Evolutionary conservation across 495 filamentous ascomycete genomes (phyloP), one percentile per base, ranked within the genome.

Genomic region (Penicillium cinerascens): DNA sequence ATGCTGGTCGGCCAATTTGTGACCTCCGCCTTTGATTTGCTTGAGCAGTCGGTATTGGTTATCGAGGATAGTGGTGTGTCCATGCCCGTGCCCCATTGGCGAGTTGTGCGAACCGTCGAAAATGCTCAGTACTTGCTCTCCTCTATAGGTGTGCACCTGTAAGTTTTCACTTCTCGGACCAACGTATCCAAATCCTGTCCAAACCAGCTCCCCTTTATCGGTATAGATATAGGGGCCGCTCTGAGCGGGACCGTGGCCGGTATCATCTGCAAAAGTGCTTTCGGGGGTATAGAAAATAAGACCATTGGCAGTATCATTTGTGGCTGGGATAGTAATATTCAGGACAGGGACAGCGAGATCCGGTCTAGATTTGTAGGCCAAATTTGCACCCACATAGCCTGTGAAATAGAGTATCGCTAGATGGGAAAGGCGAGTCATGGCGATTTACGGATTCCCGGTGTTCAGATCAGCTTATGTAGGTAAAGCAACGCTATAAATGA

Each of bases 251-350:
- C 77, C 75, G 40, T 77, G 73, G 33, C 45, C 52, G 63, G 69
- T 68, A 2, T 64, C 63, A 48, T 76, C 72, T 15, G 66, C 67
- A 40, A 60, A 73, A 7, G 68, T 72, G 13, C 72, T 68, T 37
- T 74, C 78, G 1, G 76, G 77, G n/a, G 77, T 70, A 11, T 77
- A 57, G 44, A 80, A 78, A 29, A 80, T 66, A 47, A 75, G 76
- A 7, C 75, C 75, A 38, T 63, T 56, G 40, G 69, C 69, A 22
- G 70, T 67, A 21, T 70, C 65, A 36, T 62, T 54, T 27, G 73
- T 66, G 1, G 73, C 70, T 18, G 69, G 66, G 25, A 76, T 75
- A n/a, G 72, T 78, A 52, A 80, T 78, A 37, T 80, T 78, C 33
- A 80, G 57, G 2, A 59, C 64, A n/a, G 76, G 76, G 9, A 71